phyloP scores from a whole-genome alignment of 2,329 filamentous ascomycete genomes.

The Aspergillus tamarii region DNA sequence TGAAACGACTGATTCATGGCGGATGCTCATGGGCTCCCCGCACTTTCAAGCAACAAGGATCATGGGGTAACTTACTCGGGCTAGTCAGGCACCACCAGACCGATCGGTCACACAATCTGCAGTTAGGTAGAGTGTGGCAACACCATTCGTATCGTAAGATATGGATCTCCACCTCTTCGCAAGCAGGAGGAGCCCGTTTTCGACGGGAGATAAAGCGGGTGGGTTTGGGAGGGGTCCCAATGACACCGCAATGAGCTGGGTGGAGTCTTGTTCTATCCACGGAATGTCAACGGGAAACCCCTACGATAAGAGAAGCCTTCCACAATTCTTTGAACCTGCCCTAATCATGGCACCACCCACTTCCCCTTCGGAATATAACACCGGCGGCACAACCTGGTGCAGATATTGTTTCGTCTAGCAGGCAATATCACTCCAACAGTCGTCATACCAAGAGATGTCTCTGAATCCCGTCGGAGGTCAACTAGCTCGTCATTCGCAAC shows the following conservation, averaged over 20 bases:
- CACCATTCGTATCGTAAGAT: neutral
- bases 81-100: slow-evolving; percentile 3
- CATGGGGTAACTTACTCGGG: neutral
- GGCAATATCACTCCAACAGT: neutral
- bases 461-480: neutral
- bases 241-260: neutral
- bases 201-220: neutral
- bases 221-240: neutral
- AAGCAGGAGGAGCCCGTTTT: neutral
- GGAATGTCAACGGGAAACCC: neutral
- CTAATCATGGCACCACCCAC: neutral
- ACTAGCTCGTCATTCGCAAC: neutral
- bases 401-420: neutral
- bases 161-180: neutral
- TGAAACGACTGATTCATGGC: neutral
- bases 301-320: neutral
- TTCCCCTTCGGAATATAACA: neutral
- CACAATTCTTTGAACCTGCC: neutral
- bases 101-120: slow-evolving; percentile 1
- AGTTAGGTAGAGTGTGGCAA: neutral
- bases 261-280: neutral
- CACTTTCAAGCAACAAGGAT: neutral
- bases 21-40: neutral
- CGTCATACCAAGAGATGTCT: neutral
- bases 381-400: neutral